These are phyloP conservation scores for Ustilago trichophora DNA, from an alignment of 1,284 basidiomycete species.

Conservation along the genomic window DNA sequence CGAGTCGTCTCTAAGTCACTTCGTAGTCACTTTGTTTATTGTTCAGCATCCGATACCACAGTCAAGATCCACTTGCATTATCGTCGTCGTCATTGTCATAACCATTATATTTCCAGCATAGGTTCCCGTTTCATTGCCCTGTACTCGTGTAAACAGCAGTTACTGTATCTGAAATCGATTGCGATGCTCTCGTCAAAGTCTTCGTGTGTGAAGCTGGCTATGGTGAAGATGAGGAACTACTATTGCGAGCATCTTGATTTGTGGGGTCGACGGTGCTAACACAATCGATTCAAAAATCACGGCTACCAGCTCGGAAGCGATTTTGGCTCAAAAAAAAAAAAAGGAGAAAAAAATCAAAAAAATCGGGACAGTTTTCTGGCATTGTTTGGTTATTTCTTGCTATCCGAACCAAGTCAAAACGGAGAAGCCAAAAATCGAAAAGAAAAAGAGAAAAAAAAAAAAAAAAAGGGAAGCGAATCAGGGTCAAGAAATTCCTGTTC, in stretches of 20 bases:
- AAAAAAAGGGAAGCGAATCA: conserved; percentile 11
- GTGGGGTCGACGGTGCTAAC: not conserved
- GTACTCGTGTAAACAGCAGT: no score
- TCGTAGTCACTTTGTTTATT: not conserved
- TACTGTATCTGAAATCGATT: no score
- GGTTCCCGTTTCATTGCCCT: no score
- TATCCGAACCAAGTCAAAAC: no score
- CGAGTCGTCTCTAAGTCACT: conserved; percentile 21
- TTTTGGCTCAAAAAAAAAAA: no score
- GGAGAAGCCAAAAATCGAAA: no score
- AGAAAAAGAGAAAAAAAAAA: not conserved
- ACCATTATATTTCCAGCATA: not conserved
- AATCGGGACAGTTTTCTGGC: no score
- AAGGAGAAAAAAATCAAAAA: no score
- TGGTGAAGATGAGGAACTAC: no score
- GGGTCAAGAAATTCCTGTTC: not conserved
- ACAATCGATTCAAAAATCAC: not conserved
- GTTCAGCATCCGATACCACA: not conserved
- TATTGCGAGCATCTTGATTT: not conserved
- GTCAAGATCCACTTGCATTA: no score
- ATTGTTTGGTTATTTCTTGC: not conserved
- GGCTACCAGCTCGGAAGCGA: conserved; percentile 27
- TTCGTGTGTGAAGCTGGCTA: no score
- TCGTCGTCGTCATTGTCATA: not conserved
- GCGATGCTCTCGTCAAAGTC: no score